Base-by-base conservation (phyloP, 306 rosid genomes). In the Adenanthera pavonina region DNA sequence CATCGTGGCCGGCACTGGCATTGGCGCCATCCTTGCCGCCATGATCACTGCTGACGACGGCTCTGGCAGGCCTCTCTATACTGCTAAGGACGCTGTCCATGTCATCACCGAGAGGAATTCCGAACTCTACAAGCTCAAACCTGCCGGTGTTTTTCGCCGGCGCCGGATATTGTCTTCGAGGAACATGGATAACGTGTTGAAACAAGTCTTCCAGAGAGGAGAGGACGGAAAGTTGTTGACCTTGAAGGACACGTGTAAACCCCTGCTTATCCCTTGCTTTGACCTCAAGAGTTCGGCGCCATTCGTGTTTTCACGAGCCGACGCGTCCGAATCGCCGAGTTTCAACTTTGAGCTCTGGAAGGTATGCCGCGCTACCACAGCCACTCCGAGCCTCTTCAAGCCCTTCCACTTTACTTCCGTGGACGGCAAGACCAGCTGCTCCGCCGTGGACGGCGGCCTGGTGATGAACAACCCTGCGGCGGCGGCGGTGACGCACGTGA, bases 201-300 rank as follows among this genome's bases (percentile, higher is more conserved):
- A 83, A 81, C 88, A 93, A 83, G 33, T 92, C 7, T 88, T 95
- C 80, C 82, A 54, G 78, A 89, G 90, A 44, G 86, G 85, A 53
- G 88, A 92, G 5, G 87, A 90, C 20, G 92, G 90, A 19, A 80
- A 79, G 75, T 78, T 73, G 35, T 74, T 93, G 86, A 93, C 97
- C 13, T 84, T 95, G 61, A 93, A 89, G 83, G 97, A 95, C 86
- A 93, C 99, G 86, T 91, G 92, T 77, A 92, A 91, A 65, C 98
- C 99, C n/a, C 88, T 95, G 38, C 90, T 95, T 14, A 84, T 95
- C 49, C 99, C 99, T 54, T 95, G 97, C 93, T 95, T 92, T 79
- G 99, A 95, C 90, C 83, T 95, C 79, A 90, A 90, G 80, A 95
- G 97, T 85, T 93, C 97, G 4, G 99, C 98, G 17, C 98, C 99